phyloP scores from a whole-genome alignment of 2,329 filamentous ascomycete species.

The Coniochaeta prunicola region DNA sequence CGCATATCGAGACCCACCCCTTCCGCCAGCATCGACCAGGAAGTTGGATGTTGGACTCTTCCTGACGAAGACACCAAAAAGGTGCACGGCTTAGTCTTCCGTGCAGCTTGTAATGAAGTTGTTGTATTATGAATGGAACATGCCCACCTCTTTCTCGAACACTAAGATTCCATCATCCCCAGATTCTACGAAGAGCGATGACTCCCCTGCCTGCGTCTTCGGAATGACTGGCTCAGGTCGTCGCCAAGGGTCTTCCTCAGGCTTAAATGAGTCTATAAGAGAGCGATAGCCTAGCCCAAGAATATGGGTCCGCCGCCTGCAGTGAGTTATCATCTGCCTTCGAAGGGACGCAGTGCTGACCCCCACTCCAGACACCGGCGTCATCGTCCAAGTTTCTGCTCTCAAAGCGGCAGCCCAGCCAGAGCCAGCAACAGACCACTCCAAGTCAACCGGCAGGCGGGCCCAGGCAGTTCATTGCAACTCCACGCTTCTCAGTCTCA shows the following conservation, averaged over 20 bases:
- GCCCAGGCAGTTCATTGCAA: conserved; percentile 14
- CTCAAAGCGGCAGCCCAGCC: conserved; percentile 12
- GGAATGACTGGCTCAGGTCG: not conserved
- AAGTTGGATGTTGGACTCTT: not conserved
- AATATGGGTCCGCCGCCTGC: conserved; percentile 8
- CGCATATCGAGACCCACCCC: not conserved
- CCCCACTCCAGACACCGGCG: conserved; percentile 15
- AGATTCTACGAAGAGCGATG: not conserved
- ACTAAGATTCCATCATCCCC: no score
- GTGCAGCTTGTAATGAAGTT: no score
- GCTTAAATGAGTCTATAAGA: not conserved
- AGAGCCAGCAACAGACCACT: conserved; percentile 7
- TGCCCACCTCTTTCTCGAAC: no score
- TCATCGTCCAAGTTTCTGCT: conserved; percentile 16
- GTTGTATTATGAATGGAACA: no score
- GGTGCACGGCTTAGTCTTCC: no score
- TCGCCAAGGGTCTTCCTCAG: not conserved
- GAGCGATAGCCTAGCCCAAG: not conserved
- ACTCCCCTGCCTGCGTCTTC: not conserved
- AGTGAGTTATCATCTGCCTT: conserved; percentile 5
- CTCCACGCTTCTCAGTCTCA: conserved; percentile 15
- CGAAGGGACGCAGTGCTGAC: not conserved
- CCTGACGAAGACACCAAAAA: no score
- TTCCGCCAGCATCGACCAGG: not conserved
- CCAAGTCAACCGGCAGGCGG: conserved; percentile 6